Conservation (phyloP, 352 stramenopile genomes). For the Discostella stelligera region DNA sequence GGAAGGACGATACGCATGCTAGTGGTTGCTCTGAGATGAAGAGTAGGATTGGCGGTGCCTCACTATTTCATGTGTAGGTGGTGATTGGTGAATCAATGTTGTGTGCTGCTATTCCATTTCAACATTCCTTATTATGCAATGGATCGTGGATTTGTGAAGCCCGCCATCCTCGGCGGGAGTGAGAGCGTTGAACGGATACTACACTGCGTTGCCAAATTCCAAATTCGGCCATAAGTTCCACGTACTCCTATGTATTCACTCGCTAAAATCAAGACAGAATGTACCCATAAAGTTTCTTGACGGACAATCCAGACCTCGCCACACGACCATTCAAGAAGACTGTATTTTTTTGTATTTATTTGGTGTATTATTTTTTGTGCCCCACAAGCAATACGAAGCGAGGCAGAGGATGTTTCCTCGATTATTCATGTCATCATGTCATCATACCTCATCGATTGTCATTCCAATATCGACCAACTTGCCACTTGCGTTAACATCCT, state of each 20-base stretch:
- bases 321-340: not conserved
- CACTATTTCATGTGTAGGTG: not conserved
- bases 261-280: not conserved
- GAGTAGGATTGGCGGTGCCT: not conserved
- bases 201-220: not conserved
- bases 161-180: not conserved
- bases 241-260: not conserved
- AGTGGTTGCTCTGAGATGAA: not conserved
- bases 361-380: no score
- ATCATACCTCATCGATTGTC: not conserved
- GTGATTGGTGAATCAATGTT: not conserved
- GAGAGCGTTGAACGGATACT: not conserved
- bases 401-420: no score
- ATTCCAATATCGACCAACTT: conserved; percentile 29
- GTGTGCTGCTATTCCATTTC: no score
- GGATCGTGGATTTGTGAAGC: no score
- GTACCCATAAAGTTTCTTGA: not conserved
- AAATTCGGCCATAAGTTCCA: not conserved
- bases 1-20: conserved; percentile 31
- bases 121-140: no score
- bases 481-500: conserved; percentile 25
- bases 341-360: no score
- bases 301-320: no score
- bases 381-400: no score
- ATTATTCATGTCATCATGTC: not conserved